Evolutionary conservation across 805 yeast genomes (phyloP), one percentile per base, ranked within the genome.

Genomic region (Candida saitoana): DNA sequence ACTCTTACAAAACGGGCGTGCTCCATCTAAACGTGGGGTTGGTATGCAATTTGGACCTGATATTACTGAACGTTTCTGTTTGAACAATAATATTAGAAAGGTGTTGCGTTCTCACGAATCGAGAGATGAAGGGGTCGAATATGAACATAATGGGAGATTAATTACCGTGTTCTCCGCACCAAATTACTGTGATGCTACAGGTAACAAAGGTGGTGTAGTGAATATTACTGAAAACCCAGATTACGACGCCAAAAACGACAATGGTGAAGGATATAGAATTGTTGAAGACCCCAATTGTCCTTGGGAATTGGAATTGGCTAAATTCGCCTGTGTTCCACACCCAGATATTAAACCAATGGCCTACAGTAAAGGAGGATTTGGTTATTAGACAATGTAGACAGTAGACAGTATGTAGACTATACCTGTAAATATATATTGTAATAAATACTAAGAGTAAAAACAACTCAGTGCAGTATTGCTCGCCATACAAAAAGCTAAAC

Each of bases 91-190:
- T 24, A 70, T 93, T 46, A 76, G 82, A 53, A 90, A 87, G 43
- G 77, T 93, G 32, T 84, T 93, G 54, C 76, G 99, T 55, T 88
- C 97, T 2, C 99, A 93, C 58, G 99, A 93, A 65, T 96, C 91
- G 5, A 76, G 98, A 58, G 84, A 85, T 85, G 83, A 76, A 4
- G 99, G 99, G 37, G 88, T 84, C 45, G 88, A 87, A 49, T 73
- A 73, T 36, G 97, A 91, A 58, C 99, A 93, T 56, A 74, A 84
- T 44, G 95, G 95, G 9, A 74, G 80, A 49, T 76, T 93, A 39
- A 79, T 89, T 40, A 93, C 99, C 0, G 96, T 93, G n/a, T 93
- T 93, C 63, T 83, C 95, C 62, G 99, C 99, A 0, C 99, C 99
- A 27, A 91, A 93, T 62, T 91, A 91, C 63, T 91, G 98, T 68